phyloP scores from a whole-genome alignment of 768 basidiomycete genomes.

The Phlegmacium glaucopus region DNA sequence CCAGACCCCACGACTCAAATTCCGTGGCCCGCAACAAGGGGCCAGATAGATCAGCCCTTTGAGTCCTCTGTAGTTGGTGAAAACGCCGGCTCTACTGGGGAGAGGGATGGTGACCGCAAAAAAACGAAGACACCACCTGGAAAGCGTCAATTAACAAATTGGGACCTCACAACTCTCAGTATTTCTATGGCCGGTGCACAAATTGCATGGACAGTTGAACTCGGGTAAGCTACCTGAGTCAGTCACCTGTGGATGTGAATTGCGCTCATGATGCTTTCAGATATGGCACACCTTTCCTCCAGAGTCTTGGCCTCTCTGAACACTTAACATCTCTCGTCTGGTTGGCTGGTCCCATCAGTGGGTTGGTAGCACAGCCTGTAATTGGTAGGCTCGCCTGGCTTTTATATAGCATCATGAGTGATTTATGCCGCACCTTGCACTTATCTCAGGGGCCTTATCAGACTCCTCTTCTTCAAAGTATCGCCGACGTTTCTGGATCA shows the following conservation, averaged over 20 bases:
- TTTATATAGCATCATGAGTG: slow-evolving; percentile 17
- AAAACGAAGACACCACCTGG: slow-evolving; percentile 22
- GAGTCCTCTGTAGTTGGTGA: slow-evolving; percentile 23
- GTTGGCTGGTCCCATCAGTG: slow-evolving; percentile 93
- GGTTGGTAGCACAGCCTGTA: slow-evolving; percentile 93
- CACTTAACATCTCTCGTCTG: slow-evolving; percentile 93
- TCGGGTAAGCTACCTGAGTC: slow-evolving; percentile 57
- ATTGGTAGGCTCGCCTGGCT: slow-evolving; percentile 62
- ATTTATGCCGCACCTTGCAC: slow-evolving; percentile 22
- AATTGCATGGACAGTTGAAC: slow-evolving; percentile 93
- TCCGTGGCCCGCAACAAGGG: slow-evolving; percentile 60
- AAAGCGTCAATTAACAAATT: slow-evolving; percentile 46
- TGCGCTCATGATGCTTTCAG: slow-evolving; percentile 37
- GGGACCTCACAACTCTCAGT: slow-evolving; percentile 78
- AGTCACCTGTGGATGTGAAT: slow-evolving; percentile 3
- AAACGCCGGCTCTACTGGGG: slow-evolving; percentile 9
- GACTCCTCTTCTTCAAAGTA: slow-evolving; percentile 91
- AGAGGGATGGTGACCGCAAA: slow-evolving; percentile 11
- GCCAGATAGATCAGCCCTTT: slow-evolving; percentile 23
- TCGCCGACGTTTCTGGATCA: slow-evolving; percentile 89
- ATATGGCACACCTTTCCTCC: slow-evolving; percentile 93
- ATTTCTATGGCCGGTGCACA: slow-evolving; percentile 95
- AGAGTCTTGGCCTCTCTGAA: slow-evolving; percentile 69
- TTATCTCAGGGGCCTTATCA: slow-evolving; percentile 78
- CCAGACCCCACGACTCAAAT: slow-evolving; percentile 77